Evolutionary conservation across 306 rosid species (phyloP).

Genomic region (Rosa persica): DNA sequence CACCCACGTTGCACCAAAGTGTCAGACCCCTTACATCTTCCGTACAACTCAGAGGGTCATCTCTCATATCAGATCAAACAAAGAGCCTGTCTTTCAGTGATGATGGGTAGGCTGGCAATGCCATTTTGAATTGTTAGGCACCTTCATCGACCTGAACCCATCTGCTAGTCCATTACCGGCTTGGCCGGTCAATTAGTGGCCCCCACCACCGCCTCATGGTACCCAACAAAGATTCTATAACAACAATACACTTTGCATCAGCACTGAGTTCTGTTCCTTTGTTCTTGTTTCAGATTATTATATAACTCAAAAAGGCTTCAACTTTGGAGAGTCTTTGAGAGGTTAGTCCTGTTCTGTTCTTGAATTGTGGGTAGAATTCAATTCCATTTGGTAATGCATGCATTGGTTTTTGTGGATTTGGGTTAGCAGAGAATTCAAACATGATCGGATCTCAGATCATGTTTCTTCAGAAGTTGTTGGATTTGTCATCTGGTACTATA

Average conservation of each 20-base stretch:
- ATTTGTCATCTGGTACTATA: neutral
- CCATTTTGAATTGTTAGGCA: neutral
- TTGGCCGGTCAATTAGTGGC: slow-evolving; percentile 5
- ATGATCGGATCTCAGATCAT: slow-evolving; percentile 17
- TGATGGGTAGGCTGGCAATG: neutral
- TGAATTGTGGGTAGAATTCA: neutral
- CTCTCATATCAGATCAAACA: neutral
- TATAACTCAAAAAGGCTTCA: neutral
- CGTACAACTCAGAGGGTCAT: neutral
- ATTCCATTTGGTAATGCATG: slow-evolving; percentile 12
- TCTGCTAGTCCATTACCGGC: slow-evolving; percentile 13
- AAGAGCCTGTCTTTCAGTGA: neutral
- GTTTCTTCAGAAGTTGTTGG: neutral
- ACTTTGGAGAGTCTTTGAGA: slow-evolving; percentile 1
- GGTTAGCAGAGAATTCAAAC: neutral
- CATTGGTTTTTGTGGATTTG: neutral
- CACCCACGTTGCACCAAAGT: slow-evolving; percentile 10
- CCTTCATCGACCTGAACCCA: neutral
- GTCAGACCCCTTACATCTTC: neutral
- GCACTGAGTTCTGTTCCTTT: neutral
- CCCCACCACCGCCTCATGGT: slow-evolving; percentile 19
- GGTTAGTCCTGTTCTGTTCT: slow-evolving; percentile 14
- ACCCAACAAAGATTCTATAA: slow-evolving; percentile 16
- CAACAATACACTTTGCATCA: neutral
- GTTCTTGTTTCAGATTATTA: neutral